These are phyloP conservation scores for Dictyostelium citrinum DNA, from an alignment of 78 protist species.

Conservation along the genomic window DNA sequence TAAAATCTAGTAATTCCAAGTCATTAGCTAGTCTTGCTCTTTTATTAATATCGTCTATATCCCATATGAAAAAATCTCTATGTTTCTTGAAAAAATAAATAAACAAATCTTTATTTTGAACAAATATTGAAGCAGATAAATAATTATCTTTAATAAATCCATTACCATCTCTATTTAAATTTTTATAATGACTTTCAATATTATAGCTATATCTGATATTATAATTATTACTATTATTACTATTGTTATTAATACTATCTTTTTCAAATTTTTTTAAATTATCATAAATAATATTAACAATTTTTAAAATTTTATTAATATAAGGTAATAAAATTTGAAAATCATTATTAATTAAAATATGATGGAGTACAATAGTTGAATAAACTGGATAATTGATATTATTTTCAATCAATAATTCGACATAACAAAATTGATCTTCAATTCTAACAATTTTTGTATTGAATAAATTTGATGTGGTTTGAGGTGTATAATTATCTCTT, in stretches of 20 bases:
- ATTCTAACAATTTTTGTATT: neutral
- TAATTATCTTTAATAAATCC: neutral
- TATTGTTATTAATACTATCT: neutral
- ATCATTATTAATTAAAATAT: neutral
- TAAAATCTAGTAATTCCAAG: neutral
- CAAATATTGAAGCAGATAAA: neutral
- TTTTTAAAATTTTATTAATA: neutral
- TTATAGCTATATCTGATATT: neutral
- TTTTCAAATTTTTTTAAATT: neutral
- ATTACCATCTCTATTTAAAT: neutral
- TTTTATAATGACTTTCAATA: neutral
- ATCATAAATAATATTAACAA: neutral
- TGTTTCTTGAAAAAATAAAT: neutral
- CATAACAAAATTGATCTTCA: neutral
- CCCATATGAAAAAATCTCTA: neutral
- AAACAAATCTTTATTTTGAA: neutral
- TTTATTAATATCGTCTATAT: neutral
- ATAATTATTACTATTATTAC: neutral
- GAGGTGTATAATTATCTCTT: neutral
- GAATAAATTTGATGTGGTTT: neutral
- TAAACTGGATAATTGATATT: neutral
- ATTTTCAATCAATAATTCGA: neutral
- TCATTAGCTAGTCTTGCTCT: neutral
- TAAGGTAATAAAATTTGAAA: neutral
- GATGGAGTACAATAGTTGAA: neutral